A percentile compares a stretch with the other conserved stretches of the same genome.
phyloP scores from a whole-genome alignment of 148 eudicot genomes.

The Rhododendron kiyosumense region DNA sequence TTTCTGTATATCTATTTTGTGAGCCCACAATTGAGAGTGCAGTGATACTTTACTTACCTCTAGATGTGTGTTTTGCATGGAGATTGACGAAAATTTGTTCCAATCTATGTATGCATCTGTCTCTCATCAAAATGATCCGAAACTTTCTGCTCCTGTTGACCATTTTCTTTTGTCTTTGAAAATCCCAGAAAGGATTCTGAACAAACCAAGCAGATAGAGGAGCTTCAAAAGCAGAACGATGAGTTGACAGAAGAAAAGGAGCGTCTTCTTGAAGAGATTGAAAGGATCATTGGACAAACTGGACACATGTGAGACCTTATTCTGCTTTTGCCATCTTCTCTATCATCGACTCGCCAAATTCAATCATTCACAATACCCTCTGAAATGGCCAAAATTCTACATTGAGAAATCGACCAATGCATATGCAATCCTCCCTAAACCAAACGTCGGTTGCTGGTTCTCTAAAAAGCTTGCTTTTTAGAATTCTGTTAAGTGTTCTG shows the following conservation, averaged over 20 bases:
- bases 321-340: background rate
- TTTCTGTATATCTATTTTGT: background rate
- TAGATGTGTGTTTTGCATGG: background rate
- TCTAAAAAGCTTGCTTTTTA: background rate
- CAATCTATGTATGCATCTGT: background rate
- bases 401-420: background rate
- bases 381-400: background rate
- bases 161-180: background rate
- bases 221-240: conserved; percentile 40
- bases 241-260: conserved; percentile 47
- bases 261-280: conserved; percentile 52
- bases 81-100: background rate
- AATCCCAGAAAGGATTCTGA: conserved; percentile 55
- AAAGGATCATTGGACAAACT: conserved; percentile 36
- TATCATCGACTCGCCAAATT: background rate
- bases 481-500: background rate
- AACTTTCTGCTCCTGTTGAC: background rate
- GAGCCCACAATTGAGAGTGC: too few relatives aligned
- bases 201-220: conserved; percentile 58
- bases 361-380: background rate
- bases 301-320: conserved; percentile 13
- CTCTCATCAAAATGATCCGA: background rate
- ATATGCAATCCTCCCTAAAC: background rate
- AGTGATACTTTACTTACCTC: background rate
- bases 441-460: background rate